Base-by-base conservation (phyloP, 78 protist species). In the Creolimax fragrantissima region DNA sequence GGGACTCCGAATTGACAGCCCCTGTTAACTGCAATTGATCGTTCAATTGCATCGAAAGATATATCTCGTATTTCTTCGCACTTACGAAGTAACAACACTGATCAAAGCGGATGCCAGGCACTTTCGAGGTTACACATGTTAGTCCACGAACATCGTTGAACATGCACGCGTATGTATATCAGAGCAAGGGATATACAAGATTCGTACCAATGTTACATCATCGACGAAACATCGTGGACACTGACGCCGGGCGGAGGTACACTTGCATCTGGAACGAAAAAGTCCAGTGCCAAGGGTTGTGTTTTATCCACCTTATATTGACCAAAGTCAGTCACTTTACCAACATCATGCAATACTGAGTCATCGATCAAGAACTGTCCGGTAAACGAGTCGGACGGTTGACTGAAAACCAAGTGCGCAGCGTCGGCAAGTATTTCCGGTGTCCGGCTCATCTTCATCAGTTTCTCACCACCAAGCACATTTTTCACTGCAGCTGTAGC, bases 341-440 rank as follows among this genome's bases (percentile, higher is more conserved):
- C 84, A 42, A 41, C 92, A 32, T 41, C 39, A 4, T 5, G 4
- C 41, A 89, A 24, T 81, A 90, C 93, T 6, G 92, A 93, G 41
- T 96, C 97, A 36, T 95, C 97, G 88, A 96, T 89, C 84, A 91
- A 92, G 43, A 96, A 96, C 85, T 95, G 85, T 35, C 96, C 97
- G 85, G 95, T 95, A 92, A 3, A 58, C 2, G 41, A 35, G 43
- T 32, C 42, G n/a, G 88, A 2, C 41, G 89, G 92, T 84, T 92
- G 93, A 37, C 92, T 93, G 47, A 96, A 91, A n/a, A 96, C 92
- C 94, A 90, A 85, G 42, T 92, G 42, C 3, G 95, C 96, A 24
- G 96, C 91, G 41, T 96, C 97, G 35, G 96, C 89, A 94, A 96
- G 92, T 86, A 96, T 95, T 35, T 84, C 93, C 4, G 74, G 47